Percentiles rank a stretch among this genome's conserved stretches.
These are phyloP conservation scores for Pinus taeda DNA, from an alignment of 75 land plant genomes.

Conservation along the genomic window DNA sequence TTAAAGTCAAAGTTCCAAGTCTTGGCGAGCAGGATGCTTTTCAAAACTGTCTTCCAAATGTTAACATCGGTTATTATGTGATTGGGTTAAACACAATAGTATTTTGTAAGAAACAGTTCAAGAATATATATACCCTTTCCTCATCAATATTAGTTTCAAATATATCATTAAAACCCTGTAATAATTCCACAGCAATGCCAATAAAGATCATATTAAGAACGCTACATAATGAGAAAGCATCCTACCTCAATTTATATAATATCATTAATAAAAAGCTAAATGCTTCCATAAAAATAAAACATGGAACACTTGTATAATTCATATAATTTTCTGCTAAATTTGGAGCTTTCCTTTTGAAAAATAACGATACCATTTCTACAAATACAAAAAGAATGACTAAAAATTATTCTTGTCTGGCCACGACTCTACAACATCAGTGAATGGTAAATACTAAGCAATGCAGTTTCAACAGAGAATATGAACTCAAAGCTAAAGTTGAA, in stretches of 20 bases:
- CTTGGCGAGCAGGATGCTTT: constrained; percentile 90
- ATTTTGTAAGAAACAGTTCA: background rate
- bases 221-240: background rate
- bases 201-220: background rate
- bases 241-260: background rate
- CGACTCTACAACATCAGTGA: no score
- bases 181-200: background rate
- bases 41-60: constrained; percentile 77
- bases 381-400: no score
- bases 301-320: no score
- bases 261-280: no score
- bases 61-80: constrained; percentile 63
- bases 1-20: constrained; percentile 91
- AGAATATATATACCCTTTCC: background rate
- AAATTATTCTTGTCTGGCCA: no score
- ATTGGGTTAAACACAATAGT: background rate
- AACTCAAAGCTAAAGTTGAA: no score
- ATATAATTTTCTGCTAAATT: no score
- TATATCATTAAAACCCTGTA: background rate
- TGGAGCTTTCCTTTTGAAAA: no score
- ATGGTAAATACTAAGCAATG: no score
- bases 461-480: no score
- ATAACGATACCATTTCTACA: no score
- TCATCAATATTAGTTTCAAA: background rate
- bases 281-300: no score